Conservation (phyloP, 1,284 basidiomycete genomes). For the Tilletia indica region DNA sequence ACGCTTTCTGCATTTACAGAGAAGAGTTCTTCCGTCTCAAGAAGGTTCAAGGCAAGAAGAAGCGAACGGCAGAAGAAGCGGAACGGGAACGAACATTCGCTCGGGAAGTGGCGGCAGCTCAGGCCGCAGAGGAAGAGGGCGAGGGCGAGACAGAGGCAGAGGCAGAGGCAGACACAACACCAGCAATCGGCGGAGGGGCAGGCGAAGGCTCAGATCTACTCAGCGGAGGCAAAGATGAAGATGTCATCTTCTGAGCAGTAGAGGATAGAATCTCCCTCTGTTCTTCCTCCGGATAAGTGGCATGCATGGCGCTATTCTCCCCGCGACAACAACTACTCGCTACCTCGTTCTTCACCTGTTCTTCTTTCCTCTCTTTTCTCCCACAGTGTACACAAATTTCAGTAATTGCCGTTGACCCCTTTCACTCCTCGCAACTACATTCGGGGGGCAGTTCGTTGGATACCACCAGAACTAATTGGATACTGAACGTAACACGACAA, state of each 20-base stretch:
- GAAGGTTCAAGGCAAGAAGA: slow-evolving; percentile 49
- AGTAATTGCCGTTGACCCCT: neutral
- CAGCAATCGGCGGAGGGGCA: neutral
- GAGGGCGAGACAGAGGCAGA: slow-evolving; percentile 15
- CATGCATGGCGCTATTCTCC: neutral
- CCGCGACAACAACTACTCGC: neutral
- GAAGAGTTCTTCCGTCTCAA: slow-evolving; percentile 56
- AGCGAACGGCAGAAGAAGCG: slow-evolving; percentile 25
- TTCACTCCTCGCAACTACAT: neutral
- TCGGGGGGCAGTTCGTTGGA: too few relatives aligned
- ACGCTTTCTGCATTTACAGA: slow-evolving; percentile 17
- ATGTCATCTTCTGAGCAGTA: slow-evolving; percentile 49
- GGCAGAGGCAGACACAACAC: neutral
- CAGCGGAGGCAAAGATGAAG: slow-evolving; percentile 50
- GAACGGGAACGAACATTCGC: slow-evolving; percentile 10
- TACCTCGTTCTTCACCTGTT: neutral
- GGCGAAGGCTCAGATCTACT: slow-evolving; percentile 39
- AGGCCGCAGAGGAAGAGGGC: slow-evolving; percentile 17
- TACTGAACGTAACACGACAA: too few relatives aligned
- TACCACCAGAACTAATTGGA: too few relatives aligned
- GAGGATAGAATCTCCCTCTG: too few relatives aligned
- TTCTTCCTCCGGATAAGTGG: neutral
- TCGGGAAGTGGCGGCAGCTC: neutral
- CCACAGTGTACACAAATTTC: slow-evolving; percentile 5
- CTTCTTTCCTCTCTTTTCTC: neutral